Base-by-base conservation (phyloP, 192 early-diverging fungal genomes). In the Pilaira anomala region DNA sequence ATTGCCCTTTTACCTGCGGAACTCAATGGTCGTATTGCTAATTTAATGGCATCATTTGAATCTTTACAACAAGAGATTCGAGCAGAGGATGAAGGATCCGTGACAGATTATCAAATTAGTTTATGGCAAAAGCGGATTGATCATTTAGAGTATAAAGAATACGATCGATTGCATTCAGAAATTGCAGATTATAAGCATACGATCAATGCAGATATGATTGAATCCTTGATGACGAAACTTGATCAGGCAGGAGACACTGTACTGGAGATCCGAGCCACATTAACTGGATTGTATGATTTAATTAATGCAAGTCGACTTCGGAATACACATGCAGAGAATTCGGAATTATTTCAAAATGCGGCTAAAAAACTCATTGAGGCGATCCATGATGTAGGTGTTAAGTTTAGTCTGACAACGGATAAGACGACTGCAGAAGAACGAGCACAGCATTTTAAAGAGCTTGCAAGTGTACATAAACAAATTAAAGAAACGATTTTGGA, bases 111-210 rank as follows among this genome's bases (percentile, higher is more conserved):
- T 7, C 28, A 54, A 11, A 55, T 69, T 18, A 46, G 50, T 18
- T n/a, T 56, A 28, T 69, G 67, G 67, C 67, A 69, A 50, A 42
- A 54, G 16, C 59, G 29, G 14, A 61, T 69, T 7, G 67, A 69
- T 33, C 21, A 53, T 63, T 48, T 69, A 3, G 60, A 54, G 4
- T 46, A 22, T 21, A 45, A 62, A n/a, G 52, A 60, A 18, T 69
- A 69, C 16, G 50, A 54, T 50, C 28, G 42, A 8, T 39, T 65
- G 2, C 53, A 45, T 29, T 21, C 56, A 16, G 56, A 58, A 58
- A 58, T 39, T 21, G 14, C 22, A 12, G 56, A 58, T 18, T 58
- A 58, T 24, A 41, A 56, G 6, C 51, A 42, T 36, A 52, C 53
- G 8, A 45, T 46, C 18, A 54, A 54, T 29, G 51, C 30, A 25